Evolutionary conservation across 352 stramenopile genomes (phyloP).

Genomic region (Poterioochromonas sp.): DNA sequence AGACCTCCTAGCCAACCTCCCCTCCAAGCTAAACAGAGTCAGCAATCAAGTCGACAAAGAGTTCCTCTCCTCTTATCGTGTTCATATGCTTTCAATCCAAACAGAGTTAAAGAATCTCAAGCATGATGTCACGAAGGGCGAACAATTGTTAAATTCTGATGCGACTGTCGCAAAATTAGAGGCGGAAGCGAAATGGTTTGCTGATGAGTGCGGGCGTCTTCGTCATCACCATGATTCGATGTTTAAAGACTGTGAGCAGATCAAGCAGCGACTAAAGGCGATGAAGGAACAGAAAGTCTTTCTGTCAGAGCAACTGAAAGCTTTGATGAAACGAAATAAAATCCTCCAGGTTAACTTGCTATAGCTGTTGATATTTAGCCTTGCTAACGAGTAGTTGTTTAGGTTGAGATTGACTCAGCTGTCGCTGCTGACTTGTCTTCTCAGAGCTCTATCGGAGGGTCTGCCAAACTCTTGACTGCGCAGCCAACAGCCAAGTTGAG

Average conservation of each 20-base stretch:
- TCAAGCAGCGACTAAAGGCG: not conserved
- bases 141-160: conserved; percentile 2
- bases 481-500: not conserved
- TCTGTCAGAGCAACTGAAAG: conserved; percentile 16
- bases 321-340: conserved; percentile 24
- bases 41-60: conserved; percentile 17
- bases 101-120: conserved; percentile 23
- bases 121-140: not conserved
- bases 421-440: not conserved
- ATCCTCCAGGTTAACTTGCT: not conserved
- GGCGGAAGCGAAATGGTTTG: conserved; percentile 26
- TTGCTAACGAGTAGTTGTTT: no score
- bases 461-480: not conserved
- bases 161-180: conserved; percentile 16
- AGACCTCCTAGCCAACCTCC: not conserved
- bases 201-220: conserved; percentile 7
- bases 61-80: conserved; percentile 27
- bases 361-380: not conserved
- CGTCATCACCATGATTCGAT: not conserved
- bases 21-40: not conserved
- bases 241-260: conserved; percentile 20
- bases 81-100: conserved; percentile 20
- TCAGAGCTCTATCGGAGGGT: not conserved
- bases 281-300: conserved; percentile 9
- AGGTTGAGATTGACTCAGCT: not conserved